Percentiles rank a stretch among this genome's conserved stretches.
Evolutionary conservation across 2,329 filamentous ascomycete species (phyloP).

Genomic region (Ophiostoma australiae): DNA sequence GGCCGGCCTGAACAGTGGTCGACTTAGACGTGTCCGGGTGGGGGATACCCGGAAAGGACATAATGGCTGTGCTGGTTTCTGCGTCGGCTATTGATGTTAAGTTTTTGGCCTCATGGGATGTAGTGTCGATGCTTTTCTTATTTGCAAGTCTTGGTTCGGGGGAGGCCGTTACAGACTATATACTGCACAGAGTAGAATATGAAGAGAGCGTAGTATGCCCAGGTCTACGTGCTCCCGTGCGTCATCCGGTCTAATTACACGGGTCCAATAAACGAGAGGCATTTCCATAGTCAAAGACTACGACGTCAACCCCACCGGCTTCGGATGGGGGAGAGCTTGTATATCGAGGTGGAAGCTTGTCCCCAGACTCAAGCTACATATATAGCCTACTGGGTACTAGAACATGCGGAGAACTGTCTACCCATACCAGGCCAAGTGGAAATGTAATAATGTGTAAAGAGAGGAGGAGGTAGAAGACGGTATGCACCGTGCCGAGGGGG

Average conservation of each 20-base stretch:
- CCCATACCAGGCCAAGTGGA: not conserved
- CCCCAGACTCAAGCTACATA: not conserved
- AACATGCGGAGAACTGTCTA: not conserved
- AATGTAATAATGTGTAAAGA: not conserved
- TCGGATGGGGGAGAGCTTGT: not conserved
- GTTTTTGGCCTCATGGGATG: not conserved
- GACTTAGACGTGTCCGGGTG: conserved; percentile 9
- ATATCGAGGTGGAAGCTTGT: not conserved
- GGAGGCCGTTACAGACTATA: not conserved
- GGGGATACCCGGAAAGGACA: not conserved
- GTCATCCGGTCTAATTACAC: not conserved
- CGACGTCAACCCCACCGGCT: conserved; percentile 1
- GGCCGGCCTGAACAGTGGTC: conserved; percentile 1
- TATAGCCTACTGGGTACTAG: not conserved
- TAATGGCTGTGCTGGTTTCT: not conserved
- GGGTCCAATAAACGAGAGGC: not conserved
- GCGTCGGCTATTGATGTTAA: not conserved
- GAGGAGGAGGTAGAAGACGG: not conserved
- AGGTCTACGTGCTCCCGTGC: not conserved
- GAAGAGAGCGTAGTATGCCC: not conserved
- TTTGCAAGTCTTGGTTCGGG: not conserved
- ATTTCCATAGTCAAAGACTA: not conserved
- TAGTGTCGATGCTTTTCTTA: not conserved
- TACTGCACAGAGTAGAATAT: not conserved
- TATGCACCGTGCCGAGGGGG: not conserved